A percentile compares a stretch with the other conserved stretches of the same genome.
phyloP scores from a whole-genome alignment of 345 rosid species.

The Arabis alpina region DNA sequence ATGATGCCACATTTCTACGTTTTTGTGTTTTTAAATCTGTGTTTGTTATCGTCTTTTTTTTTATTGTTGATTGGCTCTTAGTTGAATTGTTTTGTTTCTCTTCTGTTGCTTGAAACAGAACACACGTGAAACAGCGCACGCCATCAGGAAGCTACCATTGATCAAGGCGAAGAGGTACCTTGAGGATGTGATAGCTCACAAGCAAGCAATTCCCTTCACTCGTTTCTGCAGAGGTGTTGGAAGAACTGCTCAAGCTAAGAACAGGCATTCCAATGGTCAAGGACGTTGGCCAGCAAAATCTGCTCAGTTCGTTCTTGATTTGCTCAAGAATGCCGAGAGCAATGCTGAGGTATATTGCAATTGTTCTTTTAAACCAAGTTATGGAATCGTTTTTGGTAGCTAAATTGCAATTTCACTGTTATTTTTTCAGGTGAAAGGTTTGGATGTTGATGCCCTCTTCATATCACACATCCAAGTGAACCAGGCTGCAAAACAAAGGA shows the following conservation, averaged over 20 bases:
- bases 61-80: conserved; percentile 4
- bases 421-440: conserved; percentile 74
- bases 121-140: conserved; percentile 89
- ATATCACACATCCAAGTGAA: conserved; percentile 94
- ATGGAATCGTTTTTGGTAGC: not conserved
- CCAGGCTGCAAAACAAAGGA: conserved; percentile 95
- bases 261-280: conserved; percentile 94
- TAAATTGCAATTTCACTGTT: too few species aligned
- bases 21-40: not conserved
- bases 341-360: conserved; percentile 70
- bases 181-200: conserved; percentile 96
- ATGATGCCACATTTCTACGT: conserved; percentile 47
- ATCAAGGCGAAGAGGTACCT: conserved; percentile 91
- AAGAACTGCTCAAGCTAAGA: conserved; percentile 99
- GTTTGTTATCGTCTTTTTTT: not conserved
- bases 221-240: conserved; percentile 96
- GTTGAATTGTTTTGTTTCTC: not conserved
- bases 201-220: conserved; percentile 99
- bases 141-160: conserved; percentile 85
- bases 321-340: conserved; percentile 95
- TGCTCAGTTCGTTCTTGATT: conserved; percentile 82
- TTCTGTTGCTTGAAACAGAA: conserved; percentile 48
- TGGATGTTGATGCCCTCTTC: conserved; percentile 87
- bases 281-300: conserved; percentile 98
- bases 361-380: too few species aligned